Conservation (phyloP, 2,329 filamentous ascomycete genomes). For the Penicillium aurantiogriseum region DNA sequence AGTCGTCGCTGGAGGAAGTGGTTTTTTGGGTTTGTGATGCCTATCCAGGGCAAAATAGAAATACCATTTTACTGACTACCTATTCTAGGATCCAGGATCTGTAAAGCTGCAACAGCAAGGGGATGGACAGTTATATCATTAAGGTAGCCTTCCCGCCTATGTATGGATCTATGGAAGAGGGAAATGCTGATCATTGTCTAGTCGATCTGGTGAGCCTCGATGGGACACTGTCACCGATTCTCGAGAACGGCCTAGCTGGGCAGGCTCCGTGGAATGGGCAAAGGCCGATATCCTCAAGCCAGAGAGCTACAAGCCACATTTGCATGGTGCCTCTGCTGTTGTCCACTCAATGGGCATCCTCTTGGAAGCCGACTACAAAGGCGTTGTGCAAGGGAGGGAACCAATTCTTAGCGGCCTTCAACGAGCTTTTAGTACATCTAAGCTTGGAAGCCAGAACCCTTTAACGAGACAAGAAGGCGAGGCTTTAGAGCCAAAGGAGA, state of each 20-base stretch:
- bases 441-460: constrained; percentile 65
- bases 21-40: constrained; percentile 68
- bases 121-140: constrained; percentile 93
- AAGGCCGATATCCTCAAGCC: constrained; percentile 84
- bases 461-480: constrained; percentile 61
- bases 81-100: constrained; percentile 68
- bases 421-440: constrained; percentile 71
- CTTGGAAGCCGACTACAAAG: constrained; percentile 97
- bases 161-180: background rate
- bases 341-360: constrained; percentile 96
- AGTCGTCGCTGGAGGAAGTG: constrained; percentile 89
- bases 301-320: constrained; percentile 70
- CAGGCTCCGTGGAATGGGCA: constrained; percentile 79
- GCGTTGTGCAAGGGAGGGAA: constrained; percentile 77
- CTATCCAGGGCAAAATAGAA: background rate
- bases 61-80: constrained; percentile 14
- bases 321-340: constrained; percentile 76
- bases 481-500: constrained; percentile 64
- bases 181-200: constrained; percentile 39
- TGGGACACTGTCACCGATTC: constrained; percentile 80
- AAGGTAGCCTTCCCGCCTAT: constrained; percentile 58
- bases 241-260: constrained; percentile 71
- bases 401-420: constrained; percentile 75
- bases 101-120: constrained; percentile 78
- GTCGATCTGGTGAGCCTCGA: constrained; percentile 83